phyloP scores from a whole-genome alignment of 306 rosid genomes.

The Trifolium fragiferum region DNA sequence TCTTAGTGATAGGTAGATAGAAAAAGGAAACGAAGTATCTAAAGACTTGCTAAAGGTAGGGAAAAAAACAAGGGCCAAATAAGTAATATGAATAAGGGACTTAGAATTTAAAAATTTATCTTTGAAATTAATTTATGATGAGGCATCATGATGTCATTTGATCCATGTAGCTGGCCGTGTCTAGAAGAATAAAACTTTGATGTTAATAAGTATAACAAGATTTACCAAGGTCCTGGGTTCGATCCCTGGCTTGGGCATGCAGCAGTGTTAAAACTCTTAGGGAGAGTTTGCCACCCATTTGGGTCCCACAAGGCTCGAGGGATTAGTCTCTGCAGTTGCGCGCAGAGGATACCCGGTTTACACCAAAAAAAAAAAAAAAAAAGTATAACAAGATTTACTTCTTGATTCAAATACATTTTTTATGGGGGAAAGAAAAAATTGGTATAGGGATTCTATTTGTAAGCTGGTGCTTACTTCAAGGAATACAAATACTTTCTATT shows the following conservation, averaged over 20 bases:
- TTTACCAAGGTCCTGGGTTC: no score
- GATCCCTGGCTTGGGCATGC: no score
- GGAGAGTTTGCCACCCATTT: no score
- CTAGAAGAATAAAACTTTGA: neutral
- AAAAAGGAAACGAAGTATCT: neutral
- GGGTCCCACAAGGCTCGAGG: no score
- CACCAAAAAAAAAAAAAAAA: no score
- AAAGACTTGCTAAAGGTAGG: neutral
- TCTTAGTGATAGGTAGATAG: neutral
- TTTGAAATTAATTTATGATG: neutral
- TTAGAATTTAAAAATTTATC: neutral
- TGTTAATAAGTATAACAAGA: slow-evolving; percentile 1
- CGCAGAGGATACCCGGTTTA: no score
- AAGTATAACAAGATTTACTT: slow-evolving; percentile 5
- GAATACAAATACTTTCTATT: slow-evolving; percentile 10
- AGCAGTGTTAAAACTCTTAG: no score
- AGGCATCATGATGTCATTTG: neutral
- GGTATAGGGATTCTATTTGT: slow-evolving; percentile 9
- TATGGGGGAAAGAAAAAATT: no score
- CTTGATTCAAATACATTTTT: neutral
- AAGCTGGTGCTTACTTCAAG: slow-evolving; percentile 7
- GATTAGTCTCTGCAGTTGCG: no score
- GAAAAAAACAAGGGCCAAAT: neutral
- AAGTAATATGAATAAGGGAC: no score
- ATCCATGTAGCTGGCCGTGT: neutral